phyloP scores from a whole-genome alignment of 352 stramenopile genomes.

The Phytophthora brassicae region DNA sequence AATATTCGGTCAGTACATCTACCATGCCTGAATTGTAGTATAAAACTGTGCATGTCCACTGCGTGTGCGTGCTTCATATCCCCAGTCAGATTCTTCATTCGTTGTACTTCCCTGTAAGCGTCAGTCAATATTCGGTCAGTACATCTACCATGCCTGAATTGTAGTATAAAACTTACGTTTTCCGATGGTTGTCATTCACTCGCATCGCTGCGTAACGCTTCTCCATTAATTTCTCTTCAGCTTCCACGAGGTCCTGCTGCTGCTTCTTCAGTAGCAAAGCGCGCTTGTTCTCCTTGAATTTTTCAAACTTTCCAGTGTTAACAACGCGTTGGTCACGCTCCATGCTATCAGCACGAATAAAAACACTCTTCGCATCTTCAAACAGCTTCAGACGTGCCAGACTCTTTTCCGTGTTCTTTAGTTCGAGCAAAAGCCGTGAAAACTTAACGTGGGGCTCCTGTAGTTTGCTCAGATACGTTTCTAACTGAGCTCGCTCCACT shows the following conservation, averaged over 20 bases:
- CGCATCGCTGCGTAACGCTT: slow-evolving; percentile 70
- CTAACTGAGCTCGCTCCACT: slow-evolving; percentile 61
- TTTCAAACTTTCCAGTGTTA: slow-evolving; percentile 53
- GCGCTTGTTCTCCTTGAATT: slow-evolving; percentile 61
- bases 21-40: too few species aligned
- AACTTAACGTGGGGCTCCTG: slow-evolving; percentile 69
- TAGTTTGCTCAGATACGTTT: slow-evolving; percentile 59
- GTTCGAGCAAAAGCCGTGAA: slow-evolving; percentile 65
- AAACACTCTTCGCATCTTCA: slow-evolving; percentile 78
- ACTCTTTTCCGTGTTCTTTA: slow-evolving; percentile 75
- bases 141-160: too few species aligned
- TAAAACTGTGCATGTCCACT: slow-evolving; percentile 51
- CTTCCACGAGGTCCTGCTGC: slow-evolving; percentile 51
- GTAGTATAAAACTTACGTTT: slow-evolving; percentile 38
- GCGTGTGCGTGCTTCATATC: slow-evolving; percentile 68
- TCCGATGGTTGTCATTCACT: slow-evolving; percentile 55
- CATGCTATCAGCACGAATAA: slow-evolving; percentile 52
- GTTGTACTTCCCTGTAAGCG: slow-evolving; percentile 59
- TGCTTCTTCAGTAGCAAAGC: slow-evolving; percentile 55
- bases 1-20: too few species aligned
- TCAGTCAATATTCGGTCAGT: too few species aligned
- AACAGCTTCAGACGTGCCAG: slow-evolving; percentile 61
- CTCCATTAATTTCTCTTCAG: slow-evolving; percentile 71
- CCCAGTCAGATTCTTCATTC: slow-evolving; percentile 63
- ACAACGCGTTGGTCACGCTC: slow-evolving; percentile 55